Evolutionary conservation across 2,329 filamentous ascomycete species (phyloP).

Genomic region (Beauveria medogensis): DNA sequence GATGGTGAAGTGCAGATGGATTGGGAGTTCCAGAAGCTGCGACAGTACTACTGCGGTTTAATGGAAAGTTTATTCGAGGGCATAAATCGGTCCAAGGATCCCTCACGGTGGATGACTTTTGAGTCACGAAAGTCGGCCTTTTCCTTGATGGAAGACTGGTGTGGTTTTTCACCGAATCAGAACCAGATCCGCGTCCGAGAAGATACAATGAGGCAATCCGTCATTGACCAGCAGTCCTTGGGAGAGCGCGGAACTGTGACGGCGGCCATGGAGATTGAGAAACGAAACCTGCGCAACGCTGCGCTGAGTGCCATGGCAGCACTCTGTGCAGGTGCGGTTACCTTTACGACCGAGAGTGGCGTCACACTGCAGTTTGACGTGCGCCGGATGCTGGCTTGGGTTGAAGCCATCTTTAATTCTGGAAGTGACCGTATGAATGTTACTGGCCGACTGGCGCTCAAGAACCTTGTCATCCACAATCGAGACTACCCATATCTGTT

Average conservation of each 20-base stretch:
- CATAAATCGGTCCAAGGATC: slow-evolving; percentile 76
- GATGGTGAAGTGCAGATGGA: slow-evolving; percentile 92
- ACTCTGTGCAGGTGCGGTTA: slow-evolving; percentile 78
- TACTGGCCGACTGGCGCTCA: slow-evolving; percentile 80
- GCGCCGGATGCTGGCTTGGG: slow-evolving; percentile 86
- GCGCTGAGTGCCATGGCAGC: slow-evolving; percentile 94
- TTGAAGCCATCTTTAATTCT: slow-evolving; percentile 88
- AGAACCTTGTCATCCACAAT: slow-evolving; percentile 86
- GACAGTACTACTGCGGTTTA: slow-evolving; percentile 88
- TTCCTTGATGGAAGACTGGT: slow-evolving; percentile 98
- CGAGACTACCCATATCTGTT: slow-evolving; percentile 77
- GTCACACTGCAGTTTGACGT: slow-evolving; percentile 88
- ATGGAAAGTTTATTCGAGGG: slow-evolving; percentile 90
- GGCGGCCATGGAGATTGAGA: slow-evolving; percentile 94
- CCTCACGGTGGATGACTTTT: slow-evolving; percentile 93
- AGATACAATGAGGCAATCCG: slow-evolving; percentile 76
- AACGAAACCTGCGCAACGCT: slow-evolving; percentile 80
- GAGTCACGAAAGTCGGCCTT: slow-evolving; percentile 94
- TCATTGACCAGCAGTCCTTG: slow-evolving; percentile 70
- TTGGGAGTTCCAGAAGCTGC: slow-evolving; percentile 84
- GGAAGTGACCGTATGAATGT: slow-evolving; percentile 86
- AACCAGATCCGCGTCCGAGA: slow-evolving; percentile 72
- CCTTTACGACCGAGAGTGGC: slow-evolving; percentile 79
- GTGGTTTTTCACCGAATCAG: slow-evolving; percentile 90
- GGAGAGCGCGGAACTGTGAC: slow-evolving; percentile 71